Conservation (phyloP, 148 eudicot genomes). For the Selenicereus undatus region DNA sequence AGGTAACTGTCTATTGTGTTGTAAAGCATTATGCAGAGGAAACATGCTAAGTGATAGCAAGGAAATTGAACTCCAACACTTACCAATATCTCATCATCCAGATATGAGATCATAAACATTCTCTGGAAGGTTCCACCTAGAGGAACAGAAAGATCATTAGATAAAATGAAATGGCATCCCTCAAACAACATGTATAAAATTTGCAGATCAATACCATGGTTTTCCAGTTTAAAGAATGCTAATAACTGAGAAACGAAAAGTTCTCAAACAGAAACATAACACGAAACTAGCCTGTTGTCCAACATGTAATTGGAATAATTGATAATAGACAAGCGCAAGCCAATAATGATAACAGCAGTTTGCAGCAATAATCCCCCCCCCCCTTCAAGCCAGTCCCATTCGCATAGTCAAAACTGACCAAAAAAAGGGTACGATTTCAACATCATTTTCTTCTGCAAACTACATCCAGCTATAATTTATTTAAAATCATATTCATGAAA, state of each 20-base stretch:
- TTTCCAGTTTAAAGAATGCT: background rate
- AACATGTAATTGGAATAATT: background rate
- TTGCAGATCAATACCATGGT: background rate
- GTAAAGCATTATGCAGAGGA: background rate
- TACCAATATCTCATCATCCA: constrained; percentile 90
- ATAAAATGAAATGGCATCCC: background rate
- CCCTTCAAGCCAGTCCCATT: background rate
- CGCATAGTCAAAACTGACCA: background rate
- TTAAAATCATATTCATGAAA: background rate
- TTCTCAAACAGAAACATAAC: background rate
- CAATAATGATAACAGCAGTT: background rate
- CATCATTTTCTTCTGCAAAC: background rate
- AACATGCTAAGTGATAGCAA: background rate
- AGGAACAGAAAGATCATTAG: constrained; percentile 11
- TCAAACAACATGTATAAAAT: background rate
- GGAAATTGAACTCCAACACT: constrained; percentile 22
- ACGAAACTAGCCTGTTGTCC: background rate
- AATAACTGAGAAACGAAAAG: background rate
- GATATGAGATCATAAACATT: constrained; percentile 82
- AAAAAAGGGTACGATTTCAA: background rate
- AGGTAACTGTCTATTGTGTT: background rate
- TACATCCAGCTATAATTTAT: background rate
- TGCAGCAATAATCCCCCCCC: background rate
- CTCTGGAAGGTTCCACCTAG: constrained; percentile 71
- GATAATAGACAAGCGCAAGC: background rate